Evolutionary conservation across 225 moss, liverwort and hornwort genomes (phyloP), one percentile per base, ranked within the genome.

Genomic region (Pleurozium schreberi): DNA sequence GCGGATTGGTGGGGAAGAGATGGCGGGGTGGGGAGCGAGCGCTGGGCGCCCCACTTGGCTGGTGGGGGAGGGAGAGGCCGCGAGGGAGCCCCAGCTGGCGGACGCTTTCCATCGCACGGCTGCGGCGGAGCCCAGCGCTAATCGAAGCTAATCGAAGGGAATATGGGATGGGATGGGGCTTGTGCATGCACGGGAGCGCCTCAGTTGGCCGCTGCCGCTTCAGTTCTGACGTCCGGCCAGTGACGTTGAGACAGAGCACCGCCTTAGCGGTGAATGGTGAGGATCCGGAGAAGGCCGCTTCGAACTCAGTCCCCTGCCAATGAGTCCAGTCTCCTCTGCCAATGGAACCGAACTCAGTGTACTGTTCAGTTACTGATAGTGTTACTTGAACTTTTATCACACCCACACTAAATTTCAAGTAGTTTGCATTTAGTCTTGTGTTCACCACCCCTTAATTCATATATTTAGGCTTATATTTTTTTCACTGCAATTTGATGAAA

Each of bases 51-150:
- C 67, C 93, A 93, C 92, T 91, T 93, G 93, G 91, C 92, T 75
- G 86, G 68, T 6, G 34, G 53, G 57, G 23, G 27, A 65, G 9
- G 75, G 5, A 14, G n/a, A 21, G 75, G 61, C 45, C 34, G 76
- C 57, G 66, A 63, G 42, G 18, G 71, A 36, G 80, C 8, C 84
- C 89, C 93, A 93, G 57, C 18, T 93, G 93, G 93, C 93, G 19
- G 6, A 13, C 36, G 40, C 93, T 88, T 93, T 92, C 43, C 47
- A 93, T 93, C 92, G 83, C 91, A 93, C 77, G 88, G 77, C 13
- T 11, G 68, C 36, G 13, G 80, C 80, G 55, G 10, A 31, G 38
- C 42, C 57, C 67, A 52, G 64, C 42, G 70, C 11, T 5, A 8
- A 11, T 14, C 19, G 5, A 57, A 16, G 42, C 7, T 8, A 22